Evolutionary conservation across 129 eudicot species (phyloP), one percentile per base, ranked within the genome.

Genomic region (Chrysanthemum lavandulifolium): DNA sequence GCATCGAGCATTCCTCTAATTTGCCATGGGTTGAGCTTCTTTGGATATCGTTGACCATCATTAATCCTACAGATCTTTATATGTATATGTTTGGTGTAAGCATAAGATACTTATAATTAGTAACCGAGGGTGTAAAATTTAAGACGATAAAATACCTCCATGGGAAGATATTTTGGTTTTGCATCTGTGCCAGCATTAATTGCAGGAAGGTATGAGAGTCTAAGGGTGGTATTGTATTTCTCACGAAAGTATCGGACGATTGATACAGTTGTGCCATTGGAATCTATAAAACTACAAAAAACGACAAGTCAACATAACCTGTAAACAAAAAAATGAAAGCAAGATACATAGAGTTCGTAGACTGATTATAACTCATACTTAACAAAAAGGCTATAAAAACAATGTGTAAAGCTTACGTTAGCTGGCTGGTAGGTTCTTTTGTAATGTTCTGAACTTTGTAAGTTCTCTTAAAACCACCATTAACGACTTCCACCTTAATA

Each of bases 11-110:
- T 48, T 0, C 63, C 65, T 29, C 82, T 66, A 43, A 88, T 89
- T 49, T 88, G 97, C 11, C 63, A 76, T 18, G 81, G 89, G 65
- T 86, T 88, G 61, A 91, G 65, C 72, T 82, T 91, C 54, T 65
- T 71, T 0, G 83, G 4, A 33, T 85, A 88, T 13, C 88, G 66
- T 31, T 91, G 96, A 3, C 93, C 90, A 0, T 2, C 67, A 27
- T 70, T 65, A 33, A 91, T 73, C 36, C 15, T 79, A 67, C 87
- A 88, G 14, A 84, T 27, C 97, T 88, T 4, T 48, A 60, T 6
- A 23, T 29, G 15, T 52, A 68, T 1, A 40, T 8, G 47, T 57
- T 58, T 23, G 12, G 10, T 13, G 13, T 31, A 27, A 66, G 52
- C 73, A 5, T 11, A 61, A 2, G 19, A 23, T 27, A 61, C 3